These are phyloP conservation scores for Carallia brachiata DNA, from an alignment of 345 rosid genomes.

Conservation along the genomic window DNA sequence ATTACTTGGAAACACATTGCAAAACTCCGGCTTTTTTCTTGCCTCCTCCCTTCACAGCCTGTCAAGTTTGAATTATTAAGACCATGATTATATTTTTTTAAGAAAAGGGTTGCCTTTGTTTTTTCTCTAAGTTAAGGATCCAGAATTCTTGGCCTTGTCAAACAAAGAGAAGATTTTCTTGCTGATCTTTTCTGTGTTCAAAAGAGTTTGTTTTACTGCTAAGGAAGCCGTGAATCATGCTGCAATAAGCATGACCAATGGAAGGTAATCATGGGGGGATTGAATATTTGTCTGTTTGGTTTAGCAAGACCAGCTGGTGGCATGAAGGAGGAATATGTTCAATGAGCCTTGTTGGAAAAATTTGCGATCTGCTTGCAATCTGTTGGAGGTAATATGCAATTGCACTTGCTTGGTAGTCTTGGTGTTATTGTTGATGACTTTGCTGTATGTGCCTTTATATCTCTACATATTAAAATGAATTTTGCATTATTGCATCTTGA, in stretches of 20 bases:
- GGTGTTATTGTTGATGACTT: no score
- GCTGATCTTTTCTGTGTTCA: constrained; percentile 10
- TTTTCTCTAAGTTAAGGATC: constrained; percentile 37
- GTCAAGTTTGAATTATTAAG: constrained; percentile 62
- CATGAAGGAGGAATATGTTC: constrained; percentile 43
- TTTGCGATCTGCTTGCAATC: constrained; percentile 31
- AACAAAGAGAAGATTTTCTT: constrained; percentile 14
- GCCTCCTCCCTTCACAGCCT: constrained; percentile 65
- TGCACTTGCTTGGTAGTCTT: neutral
- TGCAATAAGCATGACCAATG: constrained; percentile 5
- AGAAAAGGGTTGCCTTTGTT: constrained; percentile 33
- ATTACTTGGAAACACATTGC: constrained; percentile 19
- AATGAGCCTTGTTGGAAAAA: constrained; percentile 44
- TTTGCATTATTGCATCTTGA: neutral
- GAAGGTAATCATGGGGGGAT: neutral
- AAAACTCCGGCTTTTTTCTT: constrained; percentile 29
- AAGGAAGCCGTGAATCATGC: constrained; percentile 36
- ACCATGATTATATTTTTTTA: constrained; percentile 26
- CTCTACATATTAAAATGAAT: no score
- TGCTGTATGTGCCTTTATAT: no score
- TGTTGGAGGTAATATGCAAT: constrained; percentile 45
- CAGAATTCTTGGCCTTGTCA: constrained; percentile 26
- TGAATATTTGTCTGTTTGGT: neutral
- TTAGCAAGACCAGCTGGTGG: constrained; percentile 15
- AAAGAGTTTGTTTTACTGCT: constrained; percentile 1